A percentile compares a stretch with the other conserved stretches of the same genome.
phyloP scores from a whole-genome alignment of 2,329 filamentous ascomycete species.

The Botryosphaeria dothidea region DNA sequence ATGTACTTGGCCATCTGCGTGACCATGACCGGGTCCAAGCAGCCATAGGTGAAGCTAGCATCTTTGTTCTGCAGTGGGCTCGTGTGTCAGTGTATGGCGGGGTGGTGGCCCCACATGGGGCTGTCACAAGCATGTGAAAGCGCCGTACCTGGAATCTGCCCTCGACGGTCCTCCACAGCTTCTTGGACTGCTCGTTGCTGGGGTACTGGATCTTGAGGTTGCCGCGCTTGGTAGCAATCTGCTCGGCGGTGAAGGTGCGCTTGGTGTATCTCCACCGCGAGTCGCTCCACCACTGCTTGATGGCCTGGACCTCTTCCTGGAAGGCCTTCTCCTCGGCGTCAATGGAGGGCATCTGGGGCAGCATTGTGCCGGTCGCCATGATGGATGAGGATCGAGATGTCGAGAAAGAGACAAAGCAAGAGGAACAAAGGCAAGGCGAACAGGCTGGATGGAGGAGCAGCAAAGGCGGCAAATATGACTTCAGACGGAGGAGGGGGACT shows the following conservation, averaged over 20 bases:
- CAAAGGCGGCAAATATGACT: conserved; percentile 1
- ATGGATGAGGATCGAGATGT: not conserved
- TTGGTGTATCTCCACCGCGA: conserved; percentile 91
- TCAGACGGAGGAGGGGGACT: conserved; percentile 8
- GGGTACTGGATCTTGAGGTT: conserved; percentile 89
- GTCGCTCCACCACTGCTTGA: conserved; percentile 94
- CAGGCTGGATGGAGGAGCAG: not conserved
- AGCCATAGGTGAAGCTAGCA: conserved; percentile 93
- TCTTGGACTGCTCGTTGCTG: conserved; percentile 86
- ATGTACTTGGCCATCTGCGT: conserved; percentile 99
- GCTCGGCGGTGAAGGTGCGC: conserved; percentile 90
- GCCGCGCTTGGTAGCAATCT: conserved; percentile 94
- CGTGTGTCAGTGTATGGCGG: conserved; percentile 20
- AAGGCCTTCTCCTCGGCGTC: conserved; percentile 75
- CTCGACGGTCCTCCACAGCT: conserved; percentile 91
- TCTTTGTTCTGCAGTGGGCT: conserved; percentile 66
- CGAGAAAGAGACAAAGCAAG: no score
- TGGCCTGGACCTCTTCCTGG: conserved; percentile 78
- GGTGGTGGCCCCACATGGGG: not conserved
- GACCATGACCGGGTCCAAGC: conserved; percentile 95
- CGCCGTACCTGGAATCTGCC: conserved; percentile 71
- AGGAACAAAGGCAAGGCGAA: not conserved
- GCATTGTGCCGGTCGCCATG: conserved; percentile 18
- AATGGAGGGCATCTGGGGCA: conserved; percentile 41
- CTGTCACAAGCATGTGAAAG: conserved; percentile 26